Base-by-base conservation (phyloP, 768 basidiomycete genomes). In the Tylopilus sp. region DNA sequence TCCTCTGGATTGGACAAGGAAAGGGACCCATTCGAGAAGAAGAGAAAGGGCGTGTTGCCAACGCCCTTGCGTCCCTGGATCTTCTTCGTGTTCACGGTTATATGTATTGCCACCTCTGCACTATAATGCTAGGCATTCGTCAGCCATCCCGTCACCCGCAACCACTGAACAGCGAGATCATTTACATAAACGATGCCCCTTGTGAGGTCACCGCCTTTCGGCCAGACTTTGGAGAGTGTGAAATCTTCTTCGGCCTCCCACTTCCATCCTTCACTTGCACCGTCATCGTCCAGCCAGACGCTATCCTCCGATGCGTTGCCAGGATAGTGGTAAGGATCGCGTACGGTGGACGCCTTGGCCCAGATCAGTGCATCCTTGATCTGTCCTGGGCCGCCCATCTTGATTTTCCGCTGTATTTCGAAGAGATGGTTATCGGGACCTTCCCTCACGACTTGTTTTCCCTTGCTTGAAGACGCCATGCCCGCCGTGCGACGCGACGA, bases 201-300 rank as follows among this genome's bases (percentile, higher is more conserved):
- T 31, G 64, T 50, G 7, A 70, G 74, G 42, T 74, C 74, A 2
- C 68, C 69, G 1, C 70, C 68, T 4, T 71, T 67, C 0, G 76
- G 73, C 83, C 85, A 89, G 4, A 79, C 79, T 58, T 81, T 78
- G 8, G 63, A 74, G 13, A 88, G 63, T 0, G 78, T 78, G 43
- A 79, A 76, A 54, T 86, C 86, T 59, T 86, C 83, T 60, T 88
- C 87, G 3, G 81, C 78, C 45, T 81, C 78, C 86, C 86, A 88
- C 38, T 72, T 75, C 80, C 85, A 86, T 9, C 72, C 75, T 6
- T 75, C 75, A 0, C 75, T 71, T 33, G 70, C 72, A 1, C 69
- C 69, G 0, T 63, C 57, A n/a, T 62, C 62, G 2, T 65, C 61
- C 23, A 66, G 53, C 56, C 67, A 61, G 33, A 61, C 53, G 38